phyloP scores from a whole-genome alignment of 495 filamentous ascomycete species.

The Cercophora samala region DNA sequence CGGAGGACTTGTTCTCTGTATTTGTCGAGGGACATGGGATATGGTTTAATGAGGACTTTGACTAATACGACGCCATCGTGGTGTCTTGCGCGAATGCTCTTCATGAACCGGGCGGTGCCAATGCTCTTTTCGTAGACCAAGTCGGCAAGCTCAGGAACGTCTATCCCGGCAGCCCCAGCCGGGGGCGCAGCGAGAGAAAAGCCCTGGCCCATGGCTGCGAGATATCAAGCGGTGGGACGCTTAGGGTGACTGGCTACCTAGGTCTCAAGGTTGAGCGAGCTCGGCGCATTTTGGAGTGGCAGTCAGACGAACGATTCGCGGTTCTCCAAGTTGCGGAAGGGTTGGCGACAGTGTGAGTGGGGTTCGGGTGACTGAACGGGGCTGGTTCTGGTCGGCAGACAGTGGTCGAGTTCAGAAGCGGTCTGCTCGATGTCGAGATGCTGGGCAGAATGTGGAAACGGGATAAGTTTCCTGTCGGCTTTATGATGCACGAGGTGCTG shows the following conservation, averaged over 20 bases:
- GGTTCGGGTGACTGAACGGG: too few species aligned
- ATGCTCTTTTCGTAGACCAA: constrained; percentile 88
- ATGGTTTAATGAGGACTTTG: constrained; percentile 93
- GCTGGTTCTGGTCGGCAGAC: too few species aligned
- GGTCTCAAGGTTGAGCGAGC: background rate
- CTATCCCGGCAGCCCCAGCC: constrained; percentile 86
- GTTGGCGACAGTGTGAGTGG: background rate
- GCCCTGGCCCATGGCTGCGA: constrained; percentile 81
- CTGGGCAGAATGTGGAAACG: background rate
- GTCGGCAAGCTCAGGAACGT: constrained; percentile 86
- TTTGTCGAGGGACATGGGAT: constrained; percentile 68
- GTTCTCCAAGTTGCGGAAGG: background rate
- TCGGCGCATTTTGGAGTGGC: constrained; percentile 15
- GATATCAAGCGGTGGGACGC: background rate
- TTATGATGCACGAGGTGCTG: background rate
- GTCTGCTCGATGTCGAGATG: background rate
- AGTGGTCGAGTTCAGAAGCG: background rate
- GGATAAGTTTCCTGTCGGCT: background rate
- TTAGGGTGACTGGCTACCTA: constrained; percentile 15
- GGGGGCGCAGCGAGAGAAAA: constrained; percentile 90
- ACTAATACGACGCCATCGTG: constrained; percentile 86
- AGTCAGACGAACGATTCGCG: background rate
- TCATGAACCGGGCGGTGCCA: constrained; percentile 94
- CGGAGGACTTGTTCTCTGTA: constrained; percentile 72
- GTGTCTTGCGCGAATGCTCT: constrained; percentile 86